Evolutionary conservation across 2,329 filamentous ascomycete species (phyloP), one percentile per base, ranked within the genome.

Genomic region (Podosphaera xanthii): DNA sequence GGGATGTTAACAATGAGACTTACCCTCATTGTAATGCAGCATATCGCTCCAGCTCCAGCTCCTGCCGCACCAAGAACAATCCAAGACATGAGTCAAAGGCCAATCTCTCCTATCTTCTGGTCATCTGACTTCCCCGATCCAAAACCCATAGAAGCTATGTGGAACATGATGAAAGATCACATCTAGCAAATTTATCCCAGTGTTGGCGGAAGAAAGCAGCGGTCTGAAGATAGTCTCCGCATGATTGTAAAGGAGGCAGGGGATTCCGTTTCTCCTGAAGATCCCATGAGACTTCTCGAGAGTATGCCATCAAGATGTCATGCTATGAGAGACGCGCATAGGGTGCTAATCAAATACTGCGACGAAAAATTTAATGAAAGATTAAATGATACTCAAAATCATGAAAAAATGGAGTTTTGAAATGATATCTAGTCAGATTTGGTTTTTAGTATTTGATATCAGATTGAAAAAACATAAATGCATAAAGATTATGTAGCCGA

Each of bases 101-200:
- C 36, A 9, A 34, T 54, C 10, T 33, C 33, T 34, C 50, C 50
- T 12, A 64, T 63, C 5, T 38, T 52, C 1, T 64, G 49, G 63
- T 61, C 61, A 46, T 10, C 59, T 2, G 12, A 58, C 12, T 62
- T 60, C 6, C 62, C 61, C 42, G 64, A 63, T 59, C 57, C 62
- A 9, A 62, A 59, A 53, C 58, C 58, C 38, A 65, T 63, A 36
- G 55, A 63, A 49, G 63, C 58, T 42, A 38, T 64, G 31, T 64
- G 52, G 62, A 38, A 65, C 59, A 10, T 42, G 10, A 64, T 63
- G 36, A 65, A 65, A 58, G 58, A 64, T 31, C 60, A 63, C 22
- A 22, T 22, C 22, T 22, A 22, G 22, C 22, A 22, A 22, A 22
- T 22, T 22, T 22, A 22, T 22, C 63, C 33, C 46, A 65, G 56